These are phyloP conservation scores for Monosporozyma aquatica DNA, from an alignment of 805 yeast genomes.

Conservation along the genomic window DNA sequence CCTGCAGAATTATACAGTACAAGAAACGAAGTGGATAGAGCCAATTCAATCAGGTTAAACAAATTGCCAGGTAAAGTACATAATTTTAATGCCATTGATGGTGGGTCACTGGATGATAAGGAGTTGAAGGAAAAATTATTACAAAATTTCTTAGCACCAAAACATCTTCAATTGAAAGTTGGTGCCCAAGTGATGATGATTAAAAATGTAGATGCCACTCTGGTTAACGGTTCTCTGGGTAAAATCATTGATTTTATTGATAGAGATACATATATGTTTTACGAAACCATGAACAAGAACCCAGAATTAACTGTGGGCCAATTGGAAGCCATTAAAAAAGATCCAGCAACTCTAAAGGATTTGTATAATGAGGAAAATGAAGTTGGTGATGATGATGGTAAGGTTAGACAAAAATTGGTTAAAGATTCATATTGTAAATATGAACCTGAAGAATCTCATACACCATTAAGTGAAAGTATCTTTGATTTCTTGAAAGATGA, in stretches of 20 bases:
- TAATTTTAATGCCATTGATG: conserved; percentile 44
- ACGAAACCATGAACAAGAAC: conserved; percentile 17
- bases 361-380: conserved; percentile 10
- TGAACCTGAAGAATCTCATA: conserved; percentile 8
- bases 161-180: conserved; percentile 45
- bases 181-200: conserved; percentile 81
- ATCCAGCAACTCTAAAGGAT: conserved; percentile 12
- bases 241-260: conserved; percentile 53
- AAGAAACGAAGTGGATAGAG: conserved; percentile 58
- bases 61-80: conserved; percentile 37
- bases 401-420: conserved; percentile 15
- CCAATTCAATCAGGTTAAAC: conserved; percentile 45
- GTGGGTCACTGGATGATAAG: conserved; percentile 38
- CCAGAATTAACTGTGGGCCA: background rate
- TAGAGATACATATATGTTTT: conserved; percentile 40
- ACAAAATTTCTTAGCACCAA: conserved; percentile 55
- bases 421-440: conserved; percentile 20
- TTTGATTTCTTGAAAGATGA: conserved; percentile 38
- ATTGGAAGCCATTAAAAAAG: background rate
- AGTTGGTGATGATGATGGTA: conserved; percentile 10
- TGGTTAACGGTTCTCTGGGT: conserved; percentile 75
- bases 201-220: conserved; percentile 59
- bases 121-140: conserved; percentile 38
- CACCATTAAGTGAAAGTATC: conserved; percentile 36
- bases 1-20: conserved; percentile 75